Evolutionary conservation across 2,329 filamentous ascomycete species (phyloP).

Genomic region (Chaetomium globosum): DNA sequence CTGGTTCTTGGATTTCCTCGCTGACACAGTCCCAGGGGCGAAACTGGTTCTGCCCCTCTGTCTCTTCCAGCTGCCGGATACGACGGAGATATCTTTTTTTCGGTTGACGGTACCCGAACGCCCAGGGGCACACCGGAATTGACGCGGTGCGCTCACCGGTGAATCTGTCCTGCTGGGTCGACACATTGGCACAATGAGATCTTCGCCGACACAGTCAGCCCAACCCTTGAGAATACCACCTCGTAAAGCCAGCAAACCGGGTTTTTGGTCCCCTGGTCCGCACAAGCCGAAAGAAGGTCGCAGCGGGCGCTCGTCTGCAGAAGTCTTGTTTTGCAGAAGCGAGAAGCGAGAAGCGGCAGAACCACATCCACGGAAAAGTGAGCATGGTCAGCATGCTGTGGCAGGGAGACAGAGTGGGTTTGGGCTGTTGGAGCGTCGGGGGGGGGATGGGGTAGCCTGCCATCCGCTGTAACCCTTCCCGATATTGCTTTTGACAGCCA

Average conservation of each 20-base stretch:
- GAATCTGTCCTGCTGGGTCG: background rate
- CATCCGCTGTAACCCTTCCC: constrained; percentile 6
- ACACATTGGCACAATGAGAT: background rate
- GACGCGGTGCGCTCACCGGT: background rate
- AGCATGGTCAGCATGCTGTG: no score
- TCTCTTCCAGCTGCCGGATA: background rate
- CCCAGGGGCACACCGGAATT: background rate
- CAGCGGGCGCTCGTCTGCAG: background rate
- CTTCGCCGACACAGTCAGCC: background rate
- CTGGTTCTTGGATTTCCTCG: background rate
- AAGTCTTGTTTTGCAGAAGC: constrained; percentile 9
- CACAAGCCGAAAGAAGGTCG: background rate
- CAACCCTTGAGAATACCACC: background rate
- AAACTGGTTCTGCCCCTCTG: background rate
- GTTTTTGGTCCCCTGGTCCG: background rate
- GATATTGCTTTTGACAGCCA: constrained; percentile 5
- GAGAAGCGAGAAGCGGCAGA: constrained; percentile 25
- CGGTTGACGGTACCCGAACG: background rate
- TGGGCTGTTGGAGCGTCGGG: background rate
- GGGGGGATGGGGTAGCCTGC: background rate
- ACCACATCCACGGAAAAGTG: constrained; percentile 15
- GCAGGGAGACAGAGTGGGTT: background rate
- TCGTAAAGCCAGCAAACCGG: constrained; percentile 13
- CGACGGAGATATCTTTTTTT: background rate
- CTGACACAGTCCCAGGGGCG: background rate